phyloP scores from a whole-genome alignment of 2,329 filamentous ascomycete species.

The Pestalotiopsis sp. region DNA sequence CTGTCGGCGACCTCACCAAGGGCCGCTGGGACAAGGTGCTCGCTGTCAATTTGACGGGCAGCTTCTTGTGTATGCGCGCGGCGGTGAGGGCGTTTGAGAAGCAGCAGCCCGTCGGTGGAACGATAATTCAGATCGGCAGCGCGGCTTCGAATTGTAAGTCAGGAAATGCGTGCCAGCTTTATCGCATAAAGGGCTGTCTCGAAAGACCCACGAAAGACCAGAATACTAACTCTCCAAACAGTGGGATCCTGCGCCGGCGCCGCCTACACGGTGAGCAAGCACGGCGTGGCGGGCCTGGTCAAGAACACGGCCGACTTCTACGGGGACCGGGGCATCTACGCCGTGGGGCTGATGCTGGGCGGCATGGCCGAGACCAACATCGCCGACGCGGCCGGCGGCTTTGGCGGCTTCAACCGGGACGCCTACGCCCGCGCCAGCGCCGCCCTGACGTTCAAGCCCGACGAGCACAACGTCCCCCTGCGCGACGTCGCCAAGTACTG shows the following conservation, averaged over 20 bases:
- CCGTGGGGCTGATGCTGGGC: conserved; percentile 53
- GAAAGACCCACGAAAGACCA: no score
- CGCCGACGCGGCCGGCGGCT: conserved; percentile 38
- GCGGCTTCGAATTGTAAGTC: conserved; percentile 16
- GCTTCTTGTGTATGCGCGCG: conserved; percentile 53
- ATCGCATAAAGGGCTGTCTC: no score
- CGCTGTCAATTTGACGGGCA: conserved; percentile 58
- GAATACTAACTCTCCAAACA: background rate
- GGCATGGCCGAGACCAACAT: conserved; percentile 60
- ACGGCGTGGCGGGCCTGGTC: conserved; percentile 56
- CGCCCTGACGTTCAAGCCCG: conserved; percentile 29
- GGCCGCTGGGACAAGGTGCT: conserved; percentile 57
- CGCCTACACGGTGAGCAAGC: conserved; percentile 57
- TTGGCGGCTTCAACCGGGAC: conserved; percentile 35
- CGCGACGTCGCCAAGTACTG: conserved; percentile 40
- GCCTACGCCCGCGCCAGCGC: conserved; percentile 29
- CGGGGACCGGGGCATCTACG: conserved; percentile 54
- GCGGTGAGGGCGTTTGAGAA: conserved; percentile 52
- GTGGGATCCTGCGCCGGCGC: conserved; percentile 36
- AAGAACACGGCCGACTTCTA: conserved; percentile 63
- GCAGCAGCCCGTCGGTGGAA: conserved; percentile 32
- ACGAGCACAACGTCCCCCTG: conserved; percentile 30
- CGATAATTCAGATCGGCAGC: conserved; percentile 29
- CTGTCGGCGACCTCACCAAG: conserved; percentile 49
- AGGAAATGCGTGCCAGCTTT: background rate